Conservation (phyloP, 768 basidiomycete species). For the Mycena rosella region DNA sequence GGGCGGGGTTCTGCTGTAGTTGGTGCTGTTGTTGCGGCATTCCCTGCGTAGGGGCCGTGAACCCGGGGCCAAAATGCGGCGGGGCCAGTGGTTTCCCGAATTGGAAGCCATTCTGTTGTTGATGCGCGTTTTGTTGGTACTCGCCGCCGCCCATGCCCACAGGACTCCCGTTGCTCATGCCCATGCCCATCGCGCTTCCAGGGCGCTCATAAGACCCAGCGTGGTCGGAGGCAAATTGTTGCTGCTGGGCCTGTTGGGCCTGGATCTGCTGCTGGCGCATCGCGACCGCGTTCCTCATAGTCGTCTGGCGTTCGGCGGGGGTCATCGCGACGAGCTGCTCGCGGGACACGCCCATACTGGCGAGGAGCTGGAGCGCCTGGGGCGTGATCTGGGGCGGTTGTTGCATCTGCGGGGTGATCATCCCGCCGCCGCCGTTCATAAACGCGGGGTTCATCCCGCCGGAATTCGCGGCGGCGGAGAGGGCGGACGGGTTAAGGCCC, state of each 20-base stretch:
- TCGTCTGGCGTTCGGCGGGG: conserved; percentile 21
- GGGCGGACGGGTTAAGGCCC: conserved; percentile 24
- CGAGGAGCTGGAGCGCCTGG: conserved; percentile 16
- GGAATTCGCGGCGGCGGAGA: conserved; percentile 26
- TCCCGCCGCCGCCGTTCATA: conserved; percentile 15
- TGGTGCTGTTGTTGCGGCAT: conserved; percentile 25
- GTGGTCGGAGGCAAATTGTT: conserved; percentile 20
- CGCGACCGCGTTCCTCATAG: not conserved
- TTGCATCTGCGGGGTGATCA: conserved; percentile 24
- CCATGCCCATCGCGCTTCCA: conserved; percentile 31
- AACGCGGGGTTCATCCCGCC: conserved; percentile 21
- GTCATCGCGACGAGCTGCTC: conserved; percentile 26
- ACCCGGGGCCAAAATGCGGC: conserved; percentile 31
- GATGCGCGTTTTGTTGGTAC: conserved; percentile 14
- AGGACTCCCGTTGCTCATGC: conserved; percentile 17
- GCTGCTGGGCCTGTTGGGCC: conserved; percentile 24
- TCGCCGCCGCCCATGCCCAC: conserved; percentile 27
- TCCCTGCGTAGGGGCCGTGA: conserved; percentile 12
- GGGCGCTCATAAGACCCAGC: conserved; percentile 21
- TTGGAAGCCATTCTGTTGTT: conserved; percentile 28
- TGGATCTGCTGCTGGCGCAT: conserved; percentile 22
- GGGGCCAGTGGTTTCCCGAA: conserved; percentile 21
- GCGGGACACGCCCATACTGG: conserved; percentile 33
- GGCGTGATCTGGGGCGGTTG: conserved; percentile 15
- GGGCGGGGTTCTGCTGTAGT: conserved; percentile 14